Conservation (phyloP, 2,329 filamentous ascomycete species). For the Cucurbitaria berberidis region DNA sequence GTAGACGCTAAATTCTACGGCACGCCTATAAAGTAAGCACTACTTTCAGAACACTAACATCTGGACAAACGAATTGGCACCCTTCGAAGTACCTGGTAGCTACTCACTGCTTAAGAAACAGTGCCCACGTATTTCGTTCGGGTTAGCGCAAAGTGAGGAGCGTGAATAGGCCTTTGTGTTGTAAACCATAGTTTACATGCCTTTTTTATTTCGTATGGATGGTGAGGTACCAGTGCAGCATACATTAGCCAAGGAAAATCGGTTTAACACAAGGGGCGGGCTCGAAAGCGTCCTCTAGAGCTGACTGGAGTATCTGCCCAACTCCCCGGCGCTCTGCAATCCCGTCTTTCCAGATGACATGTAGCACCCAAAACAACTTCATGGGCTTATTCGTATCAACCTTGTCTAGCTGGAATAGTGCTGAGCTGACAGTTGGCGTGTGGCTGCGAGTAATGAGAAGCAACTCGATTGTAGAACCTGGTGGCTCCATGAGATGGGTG, state of each 20-base stretch:
- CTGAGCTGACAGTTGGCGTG: not conserved
- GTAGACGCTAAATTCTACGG: too few relatives aligned
- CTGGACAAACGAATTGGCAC: too few relatives aligned
- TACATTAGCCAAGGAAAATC: not conserved
- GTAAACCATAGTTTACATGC: too few relatives aligned
- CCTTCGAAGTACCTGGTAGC: too few relatives aligned
- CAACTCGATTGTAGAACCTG: not conserved
- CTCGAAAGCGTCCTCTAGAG: not conserved
- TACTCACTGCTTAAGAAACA: too few relatives aligned
- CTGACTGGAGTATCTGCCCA: conserved; percentile 1
- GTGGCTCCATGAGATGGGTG: not conserved
- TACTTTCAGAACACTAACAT: too few relatives aligned
- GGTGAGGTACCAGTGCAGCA: too few relatives aligned
- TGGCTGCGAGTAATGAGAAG: not conserved
- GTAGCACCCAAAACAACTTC: conserved; percentile 3
- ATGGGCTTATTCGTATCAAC: not conserved
- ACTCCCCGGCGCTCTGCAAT: conserved; percentile 5
- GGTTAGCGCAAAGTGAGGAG: too few relatives aligned
- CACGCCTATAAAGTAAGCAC: too few relatives aligned
- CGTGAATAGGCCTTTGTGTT: too few relatives aligned
- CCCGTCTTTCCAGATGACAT: conserved; percentile 2
- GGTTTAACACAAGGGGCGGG: not conserved
- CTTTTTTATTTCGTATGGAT: too few relatives aligned
- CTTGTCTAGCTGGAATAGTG: not conserved
- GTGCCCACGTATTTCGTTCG: too few relatives aligned